Base-by-base conservation (phyloP, 371 early-diverging fungal genomes). In the Syncephalastrum racemosum region DNA sequence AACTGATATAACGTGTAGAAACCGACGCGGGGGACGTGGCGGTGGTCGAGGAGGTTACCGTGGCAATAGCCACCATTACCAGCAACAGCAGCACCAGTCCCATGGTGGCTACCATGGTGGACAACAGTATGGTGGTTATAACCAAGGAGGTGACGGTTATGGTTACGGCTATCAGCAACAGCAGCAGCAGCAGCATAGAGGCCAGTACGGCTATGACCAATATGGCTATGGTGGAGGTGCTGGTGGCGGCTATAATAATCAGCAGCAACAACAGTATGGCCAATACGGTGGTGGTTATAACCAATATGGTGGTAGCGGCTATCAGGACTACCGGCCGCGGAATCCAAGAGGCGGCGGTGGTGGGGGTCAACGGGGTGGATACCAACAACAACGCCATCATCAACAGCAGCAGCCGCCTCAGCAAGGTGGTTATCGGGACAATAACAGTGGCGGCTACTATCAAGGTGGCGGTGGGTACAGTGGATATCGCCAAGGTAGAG, bases 211-310 rank as follows among this genome's bases (percentile, higher is more conserved):
- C 19, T 52, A 60, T 53, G 31, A 62, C 12, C 54, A 54, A 15
- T 51, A 50, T 19, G 47, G 54, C 20, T 54, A 55, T 55, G 46
- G 53, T 45, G 41, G 58, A 20, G 60, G 63, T n/a, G 59, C 59
- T 43, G 65, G 63, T 14, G 66, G 65, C 24, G 53, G 56, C 22
- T 39, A 60, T 24, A 46, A 45, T 27, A 27, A 58, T 36, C 27
- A 63, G 59, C 40, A 60, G 66, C 19, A 40, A 51, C 36, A 51
- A 53, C 25, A 16, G 53, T 42, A 56, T 27, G 27, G 27, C 27
- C 27, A 58, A 4, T 43, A 43, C 43, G 48, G 25, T 27, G 48
- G 25, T 27, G 50, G 47, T 14, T 59, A 62, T 19, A 31, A 45
- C 27, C 27, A 27, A 27, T 27, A 27, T 27, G 7, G 27, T 44